phyloP scores from a whole-genome alignment of 352 stramenopile genomes.

The Pythium myriotylum region DNA sequence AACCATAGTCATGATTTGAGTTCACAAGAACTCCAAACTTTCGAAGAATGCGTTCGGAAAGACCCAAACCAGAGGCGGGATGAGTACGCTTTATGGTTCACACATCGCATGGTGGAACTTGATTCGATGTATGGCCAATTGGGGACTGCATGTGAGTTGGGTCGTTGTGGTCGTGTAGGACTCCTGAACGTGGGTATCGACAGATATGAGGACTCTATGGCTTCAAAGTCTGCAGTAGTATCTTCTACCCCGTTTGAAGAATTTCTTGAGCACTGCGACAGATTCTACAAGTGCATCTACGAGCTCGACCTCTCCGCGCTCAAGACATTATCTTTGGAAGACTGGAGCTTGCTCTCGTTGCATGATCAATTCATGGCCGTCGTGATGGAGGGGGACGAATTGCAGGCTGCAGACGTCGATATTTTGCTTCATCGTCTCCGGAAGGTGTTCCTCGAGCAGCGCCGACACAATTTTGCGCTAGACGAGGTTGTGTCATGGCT shows the following conservation, averaged over 20 bases:
- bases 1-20: slow-evolving; percentile 49
- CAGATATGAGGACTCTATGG: background rate
- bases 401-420: background rate
- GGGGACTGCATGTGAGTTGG: slow-evolving; percentile 45
- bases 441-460: slow-evolving; percentile 50
- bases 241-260: slow-evolving; percentile 42
- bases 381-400: slow-evolving; percentile 25
- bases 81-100: slow-evolving; percentile 56
- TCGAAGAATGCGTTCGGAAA: slow-evolving; percentile 35
- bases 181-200: background rate
- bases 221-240: slow-evolving; percentile 9
- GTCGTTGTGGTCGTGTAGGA: slow-evolving; percentile 32
- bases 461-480: slow-evolving; percentile 39
- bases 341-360: slow-evolving; percentile 62
- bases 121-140: slow-evolving; percentile 67
- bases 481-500: slow-evolving; percentile 60
- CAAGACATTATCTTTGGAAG: slow-evolving; percentile 40
- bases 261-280: slow-evolving; percentile 55
- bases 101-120: slow-evolving; percentile 52
- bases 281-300: slow-evolving; percentile 66
- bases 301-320: slow-evolving; percentile 43
- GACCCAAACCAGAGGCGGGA: slow-evolving; percentile 29
- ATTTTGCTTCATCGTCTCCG: slow-evolving; percentile 45
- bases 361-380: slow-evolving; percentile 58
- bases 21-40: slow-evolving; percentile 38